Evolutionary conservation across 169 alveolate species (phyloP).

Genomic region (Toxoplasma gondii): DNA sequence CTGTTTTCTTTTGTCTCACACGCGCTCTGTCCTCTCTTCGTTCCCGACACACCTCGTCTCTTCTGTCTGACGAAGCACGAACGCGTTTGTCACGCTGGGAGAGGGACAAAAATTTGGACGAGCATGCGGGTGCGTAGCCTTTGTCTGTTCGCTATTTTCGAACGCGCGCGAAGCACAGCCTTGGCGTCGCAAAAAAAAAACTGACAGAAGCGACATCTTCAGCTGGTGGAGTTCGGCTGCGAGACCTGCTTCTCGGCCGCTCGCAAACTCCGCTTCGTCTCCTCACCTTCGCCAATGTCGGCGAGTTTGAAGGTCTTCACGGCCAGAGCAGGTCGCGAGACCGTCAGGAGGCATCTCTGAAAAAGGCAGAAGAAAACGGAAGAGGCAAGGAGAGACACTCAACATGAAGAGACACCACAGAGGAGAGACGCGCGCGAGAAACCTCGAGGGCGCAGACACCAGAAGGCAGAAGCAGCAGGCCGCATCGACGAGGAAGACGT

Average conservation of each 20-base stretch:
- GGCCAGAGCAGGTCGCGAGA: conserved; percentile 67
- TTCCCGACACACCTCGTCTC: no score
- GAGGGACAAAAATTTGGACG: no score
- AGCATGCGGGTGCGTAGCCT: no score
- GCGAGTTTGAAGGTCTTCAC: conserved; percentile 84
- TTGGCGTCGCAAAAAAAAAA: not conserved
- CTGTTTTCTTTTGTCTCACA: no score
- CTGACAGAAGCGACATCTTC: not conserved
- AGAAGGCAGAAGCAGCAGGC: not conserved
- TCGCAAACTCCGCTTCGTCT: not conserved
- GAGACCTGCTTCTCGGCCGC: not conserved
- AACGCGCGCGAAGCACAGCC: no score
- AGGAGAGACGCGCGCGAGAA: not conserved
- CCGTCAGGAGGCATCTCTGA: conserved; percentile 16
- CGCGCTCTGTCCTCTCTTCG: no score
- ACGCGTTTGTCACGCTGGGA: no score
- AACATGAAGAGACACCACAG: not conserved
- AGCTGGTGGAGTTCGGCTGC: not conserved
- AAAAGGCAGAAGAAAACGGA: not conserved
- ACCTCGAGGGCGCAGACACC: not conserved
- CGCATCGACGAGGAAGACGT: not conserved
- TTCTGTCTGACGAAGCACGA: no score
- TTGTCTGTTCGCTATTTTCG: no score
- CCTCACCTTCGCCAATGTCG: conserved; percentile 87
- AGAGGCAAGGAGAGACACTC: not conserved